Base-by-base conservation (phyloP, 1,139 yeast genomes). In the Magnusiomyces tetraspermus region DNA sequence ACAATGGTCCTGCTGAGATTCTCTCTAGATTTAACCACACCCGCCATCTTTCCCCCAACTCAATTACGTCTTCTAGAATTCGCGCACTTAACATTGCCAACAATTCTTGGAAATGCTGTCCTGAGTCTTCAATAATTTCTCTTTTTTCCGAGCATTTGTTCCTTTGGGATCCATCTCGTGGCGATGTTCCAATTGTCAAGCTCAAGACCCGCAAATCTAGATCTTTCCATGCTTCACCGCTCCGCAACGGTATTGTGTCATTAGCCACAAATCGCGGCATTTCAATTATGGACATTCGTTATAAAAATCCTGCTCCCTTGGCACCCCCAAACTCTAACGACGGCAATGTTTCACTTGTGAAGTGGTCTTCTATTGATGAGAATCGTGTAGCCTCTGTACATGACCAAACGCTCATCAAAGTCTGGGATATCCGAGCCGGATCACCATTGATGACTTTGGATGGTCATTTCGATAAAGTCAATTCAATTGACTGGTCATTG, bases 361-460 rank as follows among this genome's bases (percentile, higher is more conserved):
- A 74, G 62, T 86, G 95, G 94, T 77, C 82, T 50, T 77, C 83
- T 1, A 63, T 67, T 5, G 76, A 84, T 63, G 77, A 79, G 21
- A 76, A 82, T 60, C 70, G 79, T 19, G 72, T 86, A 45, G 88
- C 90, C 1, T 79, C 89, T 1, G 79, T 83, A 4, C 85, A 81
- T 60, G 72, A 74, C 49, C 83, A 80, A 60, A 79, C 79, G 2
- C 68, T 77, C 1, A 76, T 83, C 47, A 71, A 83, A 59, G 70
- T 86, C 46, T 86, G 95, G 94, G 95, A 86, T 68, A 77, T 85
- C 47, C 74, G 95, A 56, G 71, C 73, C 44, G 77, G 74, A 19
- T 58, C 62, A 8, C 80, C 82, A 6, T 70, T 79, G 55, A 77
- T 80, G 8, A 70, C 71, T 40, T 69, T 85, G 42, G 65, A 69